Percentiles rank a stretch among this genome's conserved stretches.
Conservation (phyloP, 192 early-diverging fungal genomes). For the Rhizoclosmatium sp. region DNA sequence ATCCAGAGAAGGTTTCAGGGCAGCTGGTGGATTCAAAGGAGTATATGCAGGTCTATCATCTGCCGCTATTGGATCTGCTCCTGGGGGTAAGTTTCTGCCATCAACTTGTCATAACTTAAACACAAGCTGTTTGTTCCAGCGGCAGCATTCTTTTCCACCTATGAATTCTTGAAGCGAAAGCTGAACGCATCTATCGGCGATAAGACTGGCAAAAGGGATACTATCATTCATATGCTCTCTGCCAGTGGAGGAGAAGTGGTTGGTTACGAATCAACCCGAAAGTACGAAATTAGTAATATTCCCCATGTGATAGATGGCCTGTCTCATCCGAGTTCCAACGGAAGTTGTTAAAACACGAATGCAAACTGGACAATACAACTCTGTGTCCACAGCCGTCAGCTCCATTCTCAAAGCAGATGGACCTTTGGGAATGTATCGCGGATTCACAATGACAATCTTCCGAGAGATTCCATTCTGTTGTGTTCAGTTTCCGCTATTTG, state of each 20-base stretch:
- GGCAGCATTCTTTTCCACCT: conserved; percentile 88
- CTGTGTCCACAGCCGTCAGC: conserved; percentile 60
- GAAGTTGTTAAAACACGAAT: conserved; percentile 96
- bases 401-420: conserved; percentile 76
- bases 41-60: conserved; percentile 91
- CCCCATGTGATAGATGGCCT: conserved; percentile 70
- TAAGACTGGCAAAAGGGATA: conserved; percentile 53
- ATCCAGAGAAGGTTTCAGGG: conserved; percentile 81
- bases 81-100: conserved; percentile 65
- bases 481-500: conserved; percentile 96
- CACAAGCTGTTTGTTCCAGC: conserved; percentile 39
- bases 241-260: conserved; percentile 91
- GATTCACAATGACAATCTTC: conserved; percentile 90
- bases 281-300: no score
- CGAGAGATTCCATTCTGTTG: conserved; percentile 97
- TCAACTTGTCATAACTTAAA: neutral
- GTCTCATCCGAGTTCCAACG: conserved; percentile 91
- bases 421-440: conserved; percentile 87
- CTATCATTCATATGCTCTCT: conserved; percentile 85
- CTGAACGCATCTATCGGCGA: conserved; percentile 51
- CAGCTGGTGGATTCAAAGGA: conserved; percentile 87
- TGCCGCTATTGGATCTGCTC: conserved; percentile 93
- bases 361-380: conserved; percentile 74
- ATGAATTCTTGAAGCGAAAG: conserved; percentile 79
- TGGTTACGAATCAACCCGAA: conserved; percentile 12